Evolutionary conservation across 2,329 filamentous ascomycete species (phyloP).

Genomic region (Monosporascus sp.): DNA sequence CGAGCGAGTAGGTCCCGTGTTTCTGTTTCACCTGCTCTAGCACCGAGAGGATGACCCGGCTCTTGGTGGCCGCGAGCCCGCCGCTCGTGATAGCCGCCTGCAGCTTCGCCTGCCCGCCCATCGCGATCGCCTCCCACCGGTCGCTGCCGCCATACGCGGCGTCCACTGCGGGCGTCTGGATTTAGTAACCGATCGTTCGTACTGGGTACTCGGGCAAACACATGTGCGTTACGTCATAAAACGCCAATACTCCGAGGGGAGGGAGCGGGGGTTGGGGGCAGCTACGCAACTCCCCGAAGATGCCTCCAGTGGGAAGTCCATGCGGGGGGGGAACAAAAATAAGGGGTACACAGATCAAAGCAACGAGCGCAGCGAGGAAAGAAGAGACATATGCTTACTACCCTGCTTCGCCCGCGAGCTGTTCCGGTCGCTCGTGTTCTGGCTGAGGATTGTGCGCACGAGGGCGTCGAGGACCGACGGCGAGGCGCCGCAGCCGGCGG

Average conservation of each 20-base stretch:
- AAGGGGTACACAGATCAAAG: too few species aligned
- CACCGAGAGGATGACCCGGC: constrained; percentile 64
- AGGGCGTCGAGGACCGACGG: constrained; percentile 48
- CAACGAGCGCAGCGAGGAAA: too few species aligned
- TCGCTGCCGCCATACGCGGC: constrained; percentile 37
- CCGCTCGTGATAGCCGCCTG: constrained; percentile 63
- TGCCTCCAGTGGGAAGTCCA: too few species aligned
- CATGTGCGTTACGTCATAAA: too few species aligned
- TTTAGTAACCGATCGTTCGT: too few species aligned
- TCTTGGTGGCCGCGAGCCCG: constrained; percentile 68
- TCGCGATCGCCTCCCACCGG: constrained; percentile 36
- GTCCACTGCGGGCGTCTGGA: constrained; percentile 26
- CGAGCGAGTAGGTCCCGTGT: constrained; percentile 40
- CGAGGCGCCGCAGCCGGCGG: constrained; percentile 56
- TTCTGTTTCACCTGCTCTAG: constrained; percentile 54
- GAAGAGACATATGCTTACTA: constrained; percentile 11
- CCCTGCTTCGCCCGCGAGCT: constrained; percentile 55
- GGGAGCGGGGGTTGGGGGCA: too few species aligned
- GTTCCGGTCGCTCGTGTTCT: constrained; percentile 47
- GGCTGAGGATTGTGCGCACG: constrained; percentile 46
- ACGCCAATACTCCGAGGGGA: too few species aligned
- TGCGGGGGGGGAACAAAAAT: too few species aligned
- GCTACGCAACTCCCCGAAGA: too few species aligned
- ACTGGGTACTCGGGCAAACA: too few species aligned
- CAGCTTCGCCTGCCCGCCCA: constrained; percentile 34